phyloP scores from a whole-genome alignment of 805 yeast species.

The Lachancea sp. region DNA sequence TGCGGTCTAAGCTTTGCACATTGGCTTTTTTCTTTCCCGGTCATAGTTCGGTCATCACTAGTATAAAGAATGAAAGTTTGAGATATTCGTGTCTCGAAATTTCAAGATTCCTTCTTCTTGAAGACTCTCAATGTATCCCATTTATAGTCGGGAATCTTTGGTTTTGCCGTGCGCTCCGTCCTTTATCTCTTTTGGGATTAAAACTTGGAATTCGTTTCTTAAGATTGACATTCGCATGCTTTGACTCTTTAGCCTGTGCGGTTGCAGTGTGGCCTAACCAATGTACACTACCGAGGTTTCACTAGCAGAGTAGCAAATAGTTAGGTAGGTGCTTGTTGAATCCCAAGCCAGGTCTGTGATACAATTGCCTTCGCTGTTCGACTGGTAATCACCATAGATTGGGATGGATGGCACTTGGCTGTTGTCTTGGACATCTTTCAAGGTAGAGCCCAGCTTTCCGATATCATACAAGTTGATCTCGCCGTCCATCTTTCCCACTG shows the following conservation, averaged over 20 bases:
- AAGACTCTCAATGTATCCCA: too few species aligned
- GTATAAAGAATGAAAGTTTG: too few species aligned
- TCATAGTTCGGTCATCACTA: too few species aligned
- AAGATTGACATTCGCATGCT: too few species aligned
- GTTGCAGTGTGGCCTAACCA: not conserved
- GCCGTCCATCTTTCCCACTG: conserved; percentile 64
- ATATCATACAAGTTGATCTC: conserved; percentile 49
- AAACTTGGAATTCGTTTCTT: too few species aligned
- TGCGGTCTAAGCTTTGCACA: too few species aligned
- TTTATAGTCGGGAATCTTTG: too few species aligned
- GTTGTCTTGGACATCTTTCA: not conserved
- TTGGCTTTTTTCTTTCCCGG: too few species aligned
- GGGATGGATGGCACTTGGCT: conserved; percentile 23
- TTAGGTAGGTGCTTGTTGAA: conserved; percentile 20
- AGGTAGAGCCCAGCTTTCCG: conserved; percentile 9
- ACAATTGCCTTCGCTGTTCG: conserved; percentile 19
- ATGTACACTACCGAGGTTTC: conserved; percentile 24
- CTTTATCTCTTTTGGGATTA: not conserved
- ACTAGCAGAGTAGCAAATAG: conserved; percentile 30
- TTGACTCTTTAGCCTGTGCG: not conserved
- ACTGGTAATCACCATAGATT: conserved; percentile 21
- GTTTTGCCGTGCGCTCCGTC: too few species aligned
- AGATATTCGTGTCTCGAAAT: too few species aligned
- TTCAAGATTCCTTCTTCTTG: too few species aligned
- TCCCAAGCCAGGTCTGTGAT: conserved; percentile 35